phyloP scores from a whole-genome alignment of 2,329 filamentous ascomycete species.

The Xylaria sp. region DNA sequence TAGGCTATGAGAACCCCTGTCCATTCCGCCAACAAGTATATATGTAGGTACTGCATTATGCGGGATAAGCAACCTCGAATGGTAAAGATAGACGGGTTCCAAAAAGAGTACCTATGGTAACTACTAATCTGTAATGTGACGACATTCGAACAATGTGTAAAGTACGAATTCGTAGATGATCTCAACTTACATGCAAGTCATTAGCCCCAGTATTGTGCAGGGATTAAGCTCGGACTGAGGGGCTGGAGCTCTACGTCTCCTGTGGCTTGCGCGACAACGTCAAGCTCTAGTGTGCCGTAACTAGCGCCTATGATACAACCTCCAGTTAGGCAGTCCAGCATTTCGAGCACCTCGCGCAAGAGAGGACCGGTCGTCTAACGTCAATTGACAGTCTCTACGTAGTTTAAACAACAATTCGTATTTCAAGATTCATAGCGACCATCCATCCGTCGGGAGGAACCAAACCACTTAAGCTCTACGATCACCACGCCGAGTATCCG shows the following conservation, averaged over 20 bases:
- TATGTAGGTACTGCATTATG: neutral
- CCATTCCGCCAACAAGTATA: neutral
- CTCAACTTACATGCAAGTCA: neutral
- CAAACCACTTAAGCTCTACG: slow-evolving; percentile 1
- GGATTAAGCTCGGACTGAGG: slow-evolving; percentile 24
- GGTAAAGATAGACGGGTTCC: neutral
- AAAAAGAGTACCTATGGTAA: neutral
- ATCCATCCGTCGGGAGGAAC: slow-evolving; percentile 8
- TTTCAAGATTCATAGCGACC: neutral
- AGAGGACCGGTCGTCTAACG: neutral
- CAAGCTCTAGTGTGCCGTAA: slow-evolving; percentile 1
- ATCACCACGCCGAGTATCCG: neutral
- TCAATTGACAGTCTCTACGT: slow-evolving; percentile 5
- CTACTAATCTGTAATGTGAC: too few relatives aligned
- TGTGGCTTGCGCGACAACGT: slow-evolving; percentile 37
- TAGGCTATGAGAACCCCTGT: slow-evolving; percentile 1
- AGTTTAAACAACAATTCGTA: neutral
- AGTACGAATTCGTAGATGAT: neutral
- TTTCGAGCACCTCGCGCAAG: neutral
- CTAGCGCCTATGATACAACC: slow-evolving; percentile 3
- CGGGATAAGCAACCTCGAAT: neutral
- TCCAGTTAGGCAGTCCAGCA: neutral
- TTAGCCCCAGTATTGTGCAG: neutral
- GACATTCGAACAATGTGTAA: neutral
- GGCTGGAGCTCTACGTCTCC: slow-evolving; percentile 27